phyloP scores from a whole-genome alignment of 1,284 basidiomycete species.

The Apiotrichum brassicae region DNA sequence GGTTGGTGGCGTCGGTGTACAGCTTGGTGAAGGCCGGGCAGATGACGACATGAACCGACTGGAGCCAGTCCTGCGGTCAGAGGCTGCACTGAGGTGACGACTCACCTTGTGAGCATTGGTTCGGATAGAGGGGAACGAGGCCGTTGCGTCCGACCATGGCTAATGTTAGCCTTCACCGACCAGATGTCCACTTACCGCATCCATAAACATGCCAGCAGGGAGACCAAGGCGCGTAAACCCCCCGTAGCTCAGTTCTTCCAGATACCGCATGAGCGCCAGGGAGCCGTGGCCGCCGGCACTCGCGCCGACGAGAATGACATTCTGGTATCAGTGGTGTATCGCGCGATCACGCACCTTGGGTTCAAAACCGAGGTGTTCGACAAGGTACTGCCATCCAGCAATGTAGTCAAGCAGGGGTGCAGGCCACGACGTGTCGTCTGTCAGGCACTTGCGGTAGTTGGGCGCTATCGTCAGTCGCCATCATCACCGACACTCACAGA shows the following conservation, averaged over 20 bases:
- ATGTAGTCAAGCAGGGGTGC: conserved; percentile 10
- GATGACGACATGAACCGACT: background rate
- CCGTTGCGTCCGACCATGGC: conserved; percentile 10
- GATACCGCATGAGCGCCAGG: conserved; percentile 11
- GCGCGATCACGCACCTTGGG: conserved; percentile 1
- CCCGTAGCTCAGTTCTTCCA: conserved; percentile 8
- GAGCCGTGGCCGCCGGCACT: conserved; percentile 9
- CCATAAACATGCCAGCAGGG: conserved; percentile 6
- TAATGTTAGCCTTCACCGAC: background rate
- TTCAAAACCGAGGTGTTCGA: conserved; percentile 13
- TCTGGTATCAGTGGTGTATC: background rate
- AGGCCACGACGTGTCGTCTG: conserved; percentile 8
- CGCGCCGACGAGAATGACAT: conserved; percentile 12
- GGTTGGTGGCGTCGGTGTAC: conserved; percentile 2
- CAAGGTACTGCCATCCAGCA: conserved; percentile 12
- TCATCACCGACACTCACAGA: background rate
- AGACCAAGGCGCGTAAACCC: conserved; percentile 7
- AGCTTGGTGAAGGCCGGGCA: conserved; percentile 1
- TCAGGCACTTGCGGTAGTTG: conserved; percentile 16
- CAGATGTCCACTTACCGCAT: background rate
- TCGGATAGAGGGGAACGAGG: conserved; percentile 5
- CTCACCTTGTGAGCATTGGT: conserved; percentile 11
- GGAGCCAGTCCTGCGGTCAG: conserved; percentile 10
- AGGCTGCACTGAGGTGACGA: background rate
- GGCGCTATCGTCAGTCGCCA: conserved; percentile 7